Evolutionary conservation across 495 filamentous ascomycete species (phyloP).

Genomic region (Staphylotrichum longicolle): DNA sequence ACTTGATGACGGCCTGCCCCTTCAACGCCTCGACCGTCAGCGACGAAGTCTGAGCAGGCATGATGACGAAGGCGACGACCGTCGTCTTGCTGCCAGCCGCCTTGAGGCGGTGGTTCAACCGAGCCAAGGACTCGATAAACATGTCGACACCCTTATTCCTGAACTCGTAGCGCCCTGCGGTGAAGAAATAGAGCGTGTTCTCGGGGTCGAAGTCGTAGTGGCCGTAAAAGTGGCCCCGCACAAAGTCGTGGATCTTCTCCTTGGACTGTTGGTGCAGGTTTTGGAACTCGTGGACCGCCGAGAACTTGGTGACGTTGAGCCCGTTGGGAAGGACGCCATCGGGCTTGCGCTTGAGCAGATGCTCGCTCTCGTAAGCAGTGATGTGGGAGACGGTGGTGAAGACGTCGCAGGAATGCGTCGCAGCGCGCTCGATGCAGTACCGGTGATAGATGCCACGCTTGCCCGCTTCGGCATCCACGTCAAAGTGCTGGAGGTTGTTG

Average conservation of each 20-base stretch:
- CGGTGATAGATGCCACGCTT: conserved; percentile 98
- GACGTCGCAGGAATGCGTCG: conserved; percentile 87
- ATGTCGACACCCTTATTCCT: conserved; percentile 98
- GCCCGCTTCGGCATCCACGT: conserved; percentile 93
- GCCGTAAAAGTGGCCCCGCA: conserved; percentile 96
- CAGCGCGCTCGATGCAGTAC: conserved; percentile 95
- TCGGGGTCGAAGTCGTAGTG: conserved; percentile 96
- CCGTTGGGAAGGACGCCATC: conserved; percentile 96
- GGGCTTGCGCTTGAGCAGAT: conserved; percentile 94
- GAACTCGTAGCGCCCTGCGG: conserved; percentile 94
- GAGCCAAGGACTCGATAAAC: conserved; percentile 95
- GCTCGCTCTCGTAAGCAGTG: conserved; percentile 96
- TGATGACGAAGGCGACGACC: conserved; percentile 98
- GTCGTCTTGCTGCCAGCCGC: conserved; percentile 81
- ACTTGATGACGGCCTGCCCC: conserved; percentile 96
- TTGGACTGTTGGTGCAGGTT: conserved; percentile 95
- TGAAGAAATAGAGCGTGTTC: conserved; percentile 98
- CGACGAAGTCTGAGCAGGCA: conserved; percentile 97
- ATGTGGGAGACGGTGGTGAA: conserved; percentile 99
- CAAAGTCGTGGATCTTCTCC: conserved; percentile 97
- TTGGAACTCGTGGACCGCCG: conserved; percentile 98
- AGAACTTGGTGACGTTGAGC: conserved; percentile 97
- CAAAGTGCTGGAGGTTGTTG: conserved; percentile 97
- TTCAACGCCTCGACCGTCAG: conserved; percentile 94
- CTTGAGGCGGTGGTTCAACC: conserved; percentile 92